Conservation (phyloP, 2,329 filamentous ascomycete genomes). For the Fusarium sp. region DNA sequence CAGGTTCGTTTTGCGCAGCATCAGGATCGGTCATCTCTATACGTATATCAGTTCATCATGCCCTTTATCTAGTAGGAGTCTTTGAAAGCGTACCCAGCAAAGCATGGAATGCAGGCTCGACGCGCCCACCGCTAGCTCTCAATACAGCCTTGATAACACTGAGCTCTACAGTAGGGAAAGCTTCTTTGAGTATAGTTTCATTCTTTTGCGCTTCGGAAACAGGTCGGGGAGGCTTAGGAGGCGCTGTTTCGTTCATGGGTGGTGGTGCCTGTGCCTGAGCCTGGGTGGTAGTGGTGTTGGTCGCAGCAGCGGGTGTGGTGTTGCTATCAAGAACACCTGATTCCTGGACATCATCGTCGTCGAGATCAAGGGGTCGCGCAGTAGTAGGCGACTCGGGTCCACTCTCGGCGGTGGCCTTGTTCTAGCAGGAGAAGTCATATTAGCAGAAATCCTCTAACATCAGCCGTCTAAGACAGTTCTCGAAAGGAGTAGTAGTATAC, state of each 20-base stretch:
- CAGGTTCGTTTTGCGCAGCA: conserved; percentile 64
- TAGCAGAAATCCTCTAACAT: conserved; percentile 29
- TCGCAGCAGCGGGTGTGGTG: conserved; percentile 38
- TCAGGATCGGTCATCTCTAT: conserved; percentile 83
- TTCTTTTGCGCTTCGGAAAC: conserved; percentile 84
- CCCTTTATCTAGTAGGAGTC: too few species aligned
- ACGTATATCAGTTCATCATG: conserved; percentile 14
- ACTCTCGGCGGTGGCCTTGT: conserved; percentile 53
- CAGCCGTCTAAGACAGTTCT: conserved; percentile 8
- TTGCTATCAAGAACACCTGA: conserved; percentile 57
- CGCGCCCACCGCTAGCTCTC: conserved; percentile 82
- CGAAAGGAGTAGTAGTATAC: conserved; percentile 49
- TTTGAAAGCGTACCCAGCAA: conserved; percentile 71
- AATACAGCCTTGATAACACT: conserved; percentile 88
- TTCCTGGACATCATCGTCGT: conserved; percentile 76
- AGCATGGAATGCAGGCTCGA: conserved; percentile 96
- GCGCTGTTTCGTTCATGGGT: conserved; percentile 58
- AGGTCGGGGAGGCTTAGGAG: conserved; percentile 87
- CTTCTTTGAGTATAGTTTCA: conserved; percentile 88
- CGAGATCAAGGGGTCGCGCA: conserved; percentile 71
- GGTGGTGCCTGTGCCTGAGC: conserved; percentile 10
- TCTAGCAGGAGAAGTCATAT: conserved; percentile 46
- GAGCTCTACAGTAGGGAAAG: conserved; percentile 85
- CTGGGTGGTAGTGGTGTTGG: conserved; percentile 41
- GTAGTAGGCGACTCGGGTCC: conserved; percentile 73